Evolutionary conservation across 2,329 filamentous ascomycete species (phyloP).

Genomic region (Pseudodiploospora longispora): DNA sequence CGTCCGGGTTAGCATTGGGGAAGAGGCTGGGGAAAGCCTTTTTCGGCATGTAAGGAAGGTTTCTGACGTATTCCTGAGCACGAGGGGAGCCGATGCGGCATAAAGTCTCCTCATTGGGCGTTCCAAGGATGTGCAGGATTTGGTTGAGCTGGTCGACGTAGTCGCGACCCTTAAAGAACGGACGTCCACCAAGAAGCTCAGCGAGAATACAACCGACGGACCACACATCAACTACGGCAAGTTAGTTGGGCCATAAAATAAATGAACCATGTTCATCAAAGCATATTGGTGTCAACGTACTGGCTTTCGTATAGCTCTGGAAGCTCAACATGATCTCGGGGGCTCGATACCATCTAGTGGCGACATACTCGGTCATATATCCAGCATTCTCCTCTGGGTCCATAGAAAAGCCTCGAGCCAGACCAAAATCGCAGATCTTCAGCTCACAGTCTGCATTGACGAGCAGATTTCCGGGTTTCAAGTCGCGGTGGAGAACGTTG

Average conservation of each 20-base stretch:
- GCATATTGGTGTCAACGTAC: conserved; percentile 49
- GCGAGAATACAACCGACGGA: conserved; percentile 97
- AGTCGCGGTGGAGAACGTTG: conserved; percentile 91
- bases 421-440: conserved; percentile 97
- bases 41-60: conserved; percentile 91
- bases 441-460: conserved; percentile 99
- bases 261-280: no score
- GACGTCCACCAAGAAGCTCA: conserved; percentile 87
- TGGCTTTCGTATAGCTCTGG: conserved; percentile 99
- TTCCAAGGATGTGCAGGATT: conserved; percentile 95
- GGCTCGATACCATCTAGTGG: conserved; percentile 89
- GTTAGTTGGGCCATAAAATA: conserved; percentile 6
- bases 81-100: conserved; percentile 89
- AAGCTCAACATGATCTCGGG: conserved; percentile 99
- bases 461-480: conserved; percentile 94
- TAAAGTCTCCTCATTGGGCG: conserved; percentile 90
- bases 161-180: conserved; percentile 98
- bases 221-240: conserved; percentile 88
- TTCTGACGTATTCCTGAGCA: conserved; percentile 96
- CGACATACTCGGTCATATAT: conserved; percentile 99
- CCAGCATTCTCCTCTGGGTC: conserved; percentile 97
- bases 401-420: conserved; percentile 92
- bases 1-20: conserved; percentile 90
- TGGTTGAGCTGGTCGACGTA: conserved; percentile 99
- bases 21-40: conserved; percentile 83